Evolutionary conservation across 768 basidiomycete genomes (phyloP).

Genomic region (Phylloporus scabripes): DNA sequence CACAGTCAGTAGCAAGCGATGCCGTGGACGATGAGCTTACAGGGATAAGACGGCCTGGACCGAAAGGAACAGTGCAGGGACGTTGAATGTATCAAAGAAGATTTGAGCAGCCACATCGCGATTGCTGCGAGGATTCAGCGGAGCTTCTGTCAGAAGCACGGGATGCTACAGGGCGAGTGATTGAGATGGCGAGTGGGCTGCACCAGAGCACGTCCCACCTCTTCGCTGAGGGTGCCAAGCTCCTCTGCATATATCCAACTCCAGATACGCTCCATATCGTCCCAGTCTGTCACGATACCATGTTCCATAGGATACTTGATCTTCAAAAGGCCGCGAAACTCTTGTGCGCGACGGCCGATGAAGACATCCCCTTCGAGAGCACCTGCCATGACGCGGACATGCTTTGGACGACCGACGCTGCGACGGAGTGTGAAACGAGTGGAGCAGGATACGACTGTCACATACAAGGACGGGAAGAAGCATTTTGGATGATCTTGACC

Average conservation of each 20-base stretch:
- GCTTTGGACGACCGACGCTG: slow-evolving; percentile 96
- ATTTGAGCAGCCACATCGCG: slow-evolving; percentile 96
- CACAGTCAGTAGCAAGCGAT: slow-evolving; percentile 7
- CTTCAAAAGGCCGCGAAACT: slow-evolving; percentile 91
- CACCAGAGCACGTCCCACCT: slow-evolving; percentile 48
- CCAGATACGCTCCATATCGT: slow-evolving; percentile 99
- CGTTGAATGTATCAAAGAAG: slow-evolving; percentile 99
- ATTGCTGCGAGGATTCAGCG: slow-evolving; percentile 93
- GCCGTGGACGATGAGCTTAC: slow-evolving; percentile 46
- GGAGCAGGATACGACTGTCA: slow-evolving; percentile 25
- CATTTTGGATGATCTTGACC: slow-evolving; percentile 99
- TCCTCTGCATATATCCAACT: slow-evolving; percentile 96
- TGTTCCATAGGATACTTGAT: slow-evolving; percentile 99
- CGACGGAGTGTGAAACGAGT: slow-evolving; percentile 17
- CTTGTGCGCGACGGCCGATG: slow-evolving; percentile 93
- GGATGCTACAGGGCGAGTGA: slow-evolving; percentile 65
- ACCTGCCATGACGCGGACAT: slow-evolving; percentile 96
- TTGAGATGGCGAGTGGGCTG: background rate
- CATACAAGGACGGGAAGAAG: slow-evolving; percentile 98
- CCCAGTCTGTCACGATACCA: slow-evolving; percentile 99
- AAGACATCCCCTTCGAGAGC: slow-evolving; percentile 95
- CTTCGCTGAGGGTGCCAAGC: slow-evolving; percentile 91
- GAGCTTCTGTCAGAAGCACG: slow-evolving; percentile 94
- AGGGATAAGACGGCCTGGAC: slow-evolving; percentile 96
- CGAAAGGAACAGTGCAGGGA: slow-evolving; percentile 92